Conservation (phyloP, 1,284 basidiomycete species). For the Taiwanofungus camphoratus region DNA sequence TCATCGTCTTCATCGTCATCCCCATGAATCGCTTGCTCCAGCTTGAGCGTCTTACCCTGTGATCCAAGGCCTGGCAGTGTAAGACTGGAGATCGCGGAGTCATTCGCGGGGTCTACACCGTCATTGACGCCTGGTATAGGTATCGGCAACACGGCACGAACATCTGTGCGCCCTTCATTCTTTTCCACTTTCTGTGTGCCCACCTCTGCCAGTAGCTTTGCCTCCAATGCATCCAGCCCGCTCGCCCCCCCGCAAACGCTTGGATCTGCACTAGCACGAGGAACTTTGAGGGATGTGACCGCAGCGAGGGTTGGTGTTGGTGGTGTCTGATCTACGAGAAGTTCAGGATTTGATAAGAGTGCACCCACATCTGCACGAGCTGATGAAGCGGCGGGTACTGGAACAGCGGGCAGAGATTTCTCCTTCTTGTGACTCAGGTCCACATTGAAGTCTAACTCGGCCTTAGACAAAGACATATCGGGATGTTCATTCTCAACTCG, state of each 20-base stretch:
- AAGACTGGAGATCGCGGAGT: conserved; percentile 71
- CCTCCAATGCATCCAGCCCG: conserved; percentile 61
- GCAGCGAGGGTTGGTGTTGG: conserved; percentile 50
- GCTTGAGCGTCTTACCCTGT: conserved; percentile 20
- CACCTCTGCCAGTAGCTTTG: conserved; percentile 54
- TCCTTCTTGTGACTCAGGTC: conserved; percentile 15
- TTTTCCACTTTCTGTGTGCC: conserved; percentile 51
- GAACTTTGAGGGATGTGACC: conserved; percentile 34
- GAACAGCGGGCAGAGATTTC: conserved; percentile 58
- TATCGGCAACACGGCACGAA: conserved; percentile 44
- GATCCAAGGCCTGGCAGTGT: conserved; percentile 48
- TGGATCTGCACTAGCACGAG: conserved; percentile 15
- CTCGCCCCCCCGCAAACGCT: conserved; percentile 21
- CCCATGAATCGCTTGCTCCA: conserved; percentile 10
- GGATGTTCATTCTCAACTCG: conserved; percentile 32
- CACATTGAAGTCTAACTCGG: conserved; percentile 9
- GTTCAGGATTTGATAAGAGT: no score
- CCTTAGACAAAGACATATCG: conserved; percentile 16
- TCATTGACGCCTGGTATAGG: conserved; percentile 31
- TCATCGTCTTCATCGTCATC: conserved; percentile 6
- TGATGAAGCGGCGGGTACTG: conserved; percentile 32
- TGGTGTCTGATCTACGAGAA: conserved; percentile 34
- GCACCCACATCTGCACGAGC: conserved; percentile 25
- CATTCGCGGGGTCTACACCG: conserved; percentile 42
- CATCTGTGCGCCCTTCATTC: conserved; percentile 36